These are phyloP conservation scores for Trichoderma cornu-damae DNA, from an alignment of 2,329 filamentous ascomycete genomes.

Conservation along the genomic window DNA sequence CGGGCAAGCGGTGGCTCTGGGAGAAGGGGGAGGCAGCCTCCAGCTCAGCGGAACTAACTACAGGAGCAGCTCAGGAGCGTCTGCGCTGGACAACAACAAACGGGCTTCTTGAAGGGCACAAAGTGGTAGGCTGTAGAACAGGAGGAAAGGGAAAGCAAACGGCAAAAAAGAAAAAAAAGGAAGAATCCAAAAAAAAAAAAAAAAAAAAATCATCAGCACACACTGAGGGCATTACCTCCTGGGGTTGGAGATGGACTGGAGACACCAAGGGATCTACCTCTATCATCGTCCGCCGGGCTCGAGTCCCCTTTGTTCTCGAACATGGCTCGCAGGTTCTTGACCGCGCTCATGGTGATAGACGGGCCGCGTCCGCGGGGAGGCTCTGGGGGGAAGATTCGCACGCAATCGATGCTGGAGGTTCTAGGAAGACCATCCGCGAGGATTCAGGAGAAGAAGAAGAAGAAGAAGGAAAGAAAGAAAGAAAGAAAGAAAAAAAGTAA, in stretches of 20 bases:
- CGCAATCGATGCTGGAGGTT: constrained; percentile 12
- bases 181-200: too few relatives aligned
- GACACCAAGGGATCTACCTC: constrained; percentile 62
- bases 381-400: neutral
- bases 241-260: constrained; percentile 30
- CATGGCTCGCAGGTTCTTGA: constrained; percentile 72
- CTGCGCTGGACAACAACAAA: constrained; percentile 14
- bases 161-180: too few relatives aligned
- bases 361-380: constrained; percentile 25
- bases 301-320: constrained; percentile 68
- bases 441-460: neutral
- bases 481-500: neutral
- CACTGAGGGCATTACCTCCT: constrained; percentile 24
- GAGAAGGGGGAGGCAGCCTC: constrained; percentile 2
- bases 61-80: constrained; percentile 14
- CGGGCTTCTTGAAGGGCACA: constrained; percentile 12
- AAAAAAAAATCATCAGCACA: constrained; percentile 15
- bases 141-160: neutral
- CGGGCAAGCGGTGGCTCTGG: neutral
- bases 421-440: neutral
- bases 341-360: constrained; percentile 55
- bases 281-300: constrained; percentile 59
- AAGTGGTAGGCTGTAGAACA: constrained; percentile 51
- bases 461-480: neutral
- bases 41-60: constrained; percentile 11